phyloP scores from a whole-genome alignment of 208 protist species.

The Phytomonas sp. region DNA sequence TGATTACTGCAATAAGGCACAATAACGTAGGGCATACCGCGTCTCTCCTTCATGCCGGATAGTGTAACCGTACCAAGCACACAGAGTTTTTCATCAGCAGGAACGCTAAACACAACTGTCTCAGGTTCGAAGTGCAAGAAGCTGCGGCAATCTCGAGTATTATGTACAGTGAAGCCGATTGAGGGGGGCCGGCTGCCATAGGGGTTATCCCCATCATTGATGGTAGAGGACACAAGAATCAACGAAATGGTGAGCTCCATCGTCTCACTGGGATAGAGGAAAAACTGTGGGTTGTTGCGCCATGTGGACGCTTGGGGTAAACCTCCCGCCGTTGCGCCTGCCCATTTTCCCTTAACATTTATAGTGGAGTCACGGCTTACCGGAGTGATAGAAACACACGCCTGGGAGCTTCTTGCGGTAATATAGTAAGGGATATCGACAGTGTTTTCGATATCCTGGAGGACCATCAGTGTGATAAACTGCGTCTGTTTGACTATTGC shows the following conservation, averaged over 20 bases:
- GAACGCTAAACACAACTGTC: constrained; percentile 36
- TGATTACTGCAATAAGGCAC: constrained; percentile 49
- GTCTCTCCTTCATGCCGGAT: constrained; percentile 55
- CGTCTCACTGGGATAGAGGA: constrained; percentile 63
- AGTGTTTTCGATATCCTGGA: constrained; percentile 23
- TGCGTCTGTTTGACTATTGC: neutral
- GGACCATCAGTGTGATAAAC: constrained; percentile 32
- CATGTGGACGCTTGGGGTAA: constrained; percentile 43
- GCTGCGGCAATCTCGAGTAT: constrained; percentile 37
- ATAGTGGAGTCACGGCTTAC: constrained; percentile 29
- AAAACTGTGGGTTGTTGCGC: constrained; percentile 84
- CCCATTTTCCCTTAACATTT: constrained; percentile 46
- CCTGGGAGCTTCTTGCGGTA: constrained; percentile 9
- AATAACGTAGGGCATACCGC: constrained; percentile 83
- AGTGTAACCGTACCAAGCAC: constrained; percentile 26
- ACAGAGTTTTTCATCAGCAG: neutral
- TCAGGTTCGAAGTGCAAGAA: constrained; percentile 58
- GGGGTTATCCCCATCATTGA: constrained; percentile 27
- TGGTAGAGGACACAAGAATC: neutral
- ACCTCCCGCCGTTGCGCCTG: constrained; percentile 32
- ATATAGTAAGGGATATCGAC: constrained; percentile 27
- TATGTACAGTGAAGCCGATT: constrained; percentile 77
- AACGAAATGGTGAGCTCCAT: constrained; percentile 56
- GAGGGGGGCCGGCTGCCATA: constrained; percentile 5
- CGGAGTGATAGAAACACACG: constrained; percentile 21